These are phyloP conservation scores for Syzygium syzygioides DNA, from an alignment of 441 rosid genomes.

Conservation along the genomic window DNA sequence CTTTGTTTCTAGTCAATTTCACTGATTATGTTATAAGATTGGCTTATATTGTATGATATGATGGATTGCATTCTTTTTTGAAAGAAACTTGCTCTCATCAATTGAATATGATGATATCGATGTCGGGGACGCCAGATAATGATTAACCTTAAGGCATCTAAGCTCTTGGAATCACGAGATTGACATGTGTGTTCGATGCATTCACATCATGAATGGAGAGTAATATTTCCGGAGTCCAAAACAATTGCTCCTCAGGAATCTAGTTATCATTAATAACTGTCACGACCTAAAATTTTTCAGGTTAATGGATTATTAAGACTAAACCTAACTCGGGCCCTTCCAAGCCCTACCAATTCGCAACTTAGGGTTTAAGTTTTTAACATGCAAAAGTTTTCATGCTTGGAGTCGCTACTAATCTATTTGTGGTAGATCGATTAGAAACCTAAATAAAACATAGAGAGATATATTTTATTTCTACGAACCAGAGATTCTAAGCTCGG, in stretches of 20 bases:
- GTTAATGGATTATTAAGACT: too few species aligned
- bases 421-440: too few species aligned
- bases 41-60: not conserved
- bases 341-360: too few species aligned
- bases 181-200: not conserved
- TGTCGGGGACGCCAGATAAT: not conserved
- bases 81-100: not conserved
- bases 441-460: too few species aligned
- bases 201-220: not conserved
- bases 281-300: too few species aligned
- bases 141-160: not conserved
- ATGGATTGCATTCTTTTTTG: not conserved
- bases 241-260: not conserved
- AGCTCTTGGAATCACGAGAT: not conserved
- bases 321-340: too few species aligned
- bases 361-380: too few species aligned
- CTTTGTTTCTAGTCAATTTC: not conserved
- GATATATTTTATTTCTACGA: too few species aligned
- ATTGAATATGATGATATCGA: not conserved
- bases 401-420: too few species aligned
- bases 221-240: not conserved
- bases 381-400: too few species aligned
- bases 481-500: too few species aligned
- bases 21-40: not conserved
- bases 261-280: not conserved